Evolutionary conservation across 208 protist genomes (phyloP), one percentile per base, ranked within the genome.

Genomic region (Leishmania aethiopica): DNA sequence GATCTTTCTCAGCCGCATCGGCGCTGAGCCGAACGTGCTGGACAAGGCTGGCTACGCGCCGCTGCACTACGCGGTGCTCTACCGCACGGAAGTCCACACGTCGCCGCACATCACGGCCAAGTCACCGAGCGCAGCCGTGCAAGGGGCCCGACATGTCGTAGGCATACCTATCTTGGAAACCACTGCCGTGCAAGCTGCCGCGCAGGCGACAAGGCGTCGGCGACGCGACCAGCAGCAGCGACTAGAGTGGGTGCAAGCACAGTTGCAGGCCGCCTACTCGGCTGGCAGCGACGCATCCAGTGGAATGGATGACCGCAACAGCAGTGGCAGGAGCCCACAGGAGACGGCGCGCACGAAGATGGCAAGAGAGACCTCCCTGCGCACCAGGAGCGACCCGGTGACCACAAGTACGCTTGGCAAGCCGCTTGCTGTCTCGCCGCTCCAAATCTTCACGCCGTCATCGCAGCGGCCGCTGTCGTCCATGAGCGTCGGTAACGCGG

Each of bases 41-140:
- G 86, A 88, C 75, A 84, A 77, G 72, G 84, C 81, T 22, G 88
- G 86, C 32, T 79, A 87, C 74, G 82, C 86, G 28, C 88, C 88
- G 40, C 86, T 89, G 67, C 88, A 91, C 81, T 80, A 87, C 79
- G 88, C 86, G 5, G 86, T 88, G 72, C 70, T 82, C 17, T 60
- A 84, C 75, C 69, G 78, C 83, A 86, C 83, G 8, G 47, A 67
- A 70, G 51, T 71, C 67, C 64, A 73, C 28, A 74, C 77, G 35
- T 80, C 74, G 4, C 67, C 79, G 7, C 71, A 28, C 42, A 83
- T 82, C 35, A 67, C 83, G 62, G 66, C 76, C 59, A 74, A 82
- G 66, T 80, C 64, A 67, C 15, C 62, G 37, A 86, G 78, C 19
- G 28, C 32, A 45, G 78, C 83, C 42, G 75, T 67, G 75, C 73